Evolutionary conservation across 2,329 filamentous ascomycete species (phyloP).

Genomic region (Arthrobotrys conoides): DNA sequence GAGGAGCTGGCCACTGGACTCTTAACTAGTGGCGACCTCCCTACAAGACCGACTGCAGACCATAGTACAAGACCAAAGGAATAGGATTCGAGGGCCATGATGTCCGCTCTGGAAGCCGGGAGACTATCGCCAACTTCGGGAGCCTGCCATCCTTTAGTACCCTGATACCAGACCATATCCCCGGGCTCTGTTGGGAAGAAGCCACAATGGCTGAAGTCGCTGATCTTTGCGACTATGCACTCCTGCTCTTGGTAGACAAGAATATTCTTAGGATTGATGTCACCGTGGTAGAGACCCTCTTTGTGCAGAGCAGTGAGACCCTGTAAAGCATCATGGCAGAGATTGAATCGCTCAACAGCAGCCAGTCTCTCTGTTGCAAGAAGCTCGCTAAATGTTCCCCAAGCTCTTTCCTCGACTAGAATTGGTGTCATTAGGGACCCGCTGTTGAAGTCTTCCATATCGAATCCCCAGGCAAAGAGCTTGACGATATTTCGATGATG

Average conservation of each 20-base stretch:
- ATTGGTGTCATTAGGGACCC: constrained; percentile 50
- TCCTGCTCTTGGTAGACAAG: constrained; percentile 55
- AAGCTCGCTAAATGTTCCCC: constrained; percentile 53
- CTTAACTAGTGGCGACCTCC: constrained; percentile 29
- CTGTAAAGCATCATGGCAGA: constrained; percentile 51
- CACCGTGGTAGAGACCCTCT: constrained; percentile 52
- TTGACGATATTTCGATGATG: constrained; percentile 48
- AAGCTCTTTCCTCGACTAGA: constrained; percentile 50
- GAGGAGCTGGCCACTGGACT: constrained; percentile 7
- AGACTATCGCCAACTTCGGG: constrained; percentile 43
- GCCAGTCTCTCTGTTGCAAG: constrained; percentile 33
- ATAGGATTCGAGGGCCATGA: constrained; percentile 49
- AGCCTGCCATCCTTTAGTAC: constrained; percentile 56
- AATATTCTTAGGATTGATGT: constrained; percentile 58
- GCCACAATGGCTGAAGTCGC: constrained; percentile 56
- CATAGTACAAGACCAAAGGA: constrained; percentile 52
- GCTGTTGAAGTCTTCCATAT: constrained; percentile 57
- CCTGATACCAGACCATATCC: constrained; percentile 54
- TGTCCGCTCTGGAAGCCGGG: constrained; percentile 38
- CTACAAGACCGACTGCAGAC: constrained; percentile 42
- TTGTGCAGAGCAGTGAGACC: constrained; percentile 40
- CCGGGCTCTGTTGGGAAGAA: constrained; percentile 36
- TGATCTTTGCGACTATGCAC: constrained; percentile 49
- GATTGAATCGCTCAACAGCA: constrained; percentile 40
- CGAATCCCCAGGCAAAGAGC: constrained; percentile 56